These are phyloP conservation scores for Ichthyophonus hoferi DNA, from an alignment of 208 protist genomes.

Conservation along the genomic window DNA sequence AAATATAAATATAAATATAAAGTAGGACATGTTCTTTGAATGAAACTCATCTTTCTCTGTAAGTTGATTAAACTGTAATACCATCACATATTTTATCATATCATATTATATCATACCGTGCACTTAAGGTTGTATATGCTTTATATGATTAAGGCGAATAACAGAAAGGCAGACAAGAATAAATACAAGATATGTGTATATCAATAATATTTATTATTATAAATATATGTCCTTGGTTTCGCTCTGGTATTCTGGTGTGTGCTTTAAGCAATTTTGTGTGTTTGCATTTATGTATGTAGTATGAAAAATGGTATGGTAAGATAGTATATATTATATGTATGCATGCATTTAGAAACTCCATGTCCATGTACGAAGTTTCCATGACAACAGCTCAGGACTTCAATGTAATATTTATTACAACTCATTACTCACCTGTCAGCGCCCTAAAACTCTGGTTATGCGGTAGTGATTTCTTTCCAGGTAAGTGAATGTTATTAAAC, in stretches of 20 bases:
- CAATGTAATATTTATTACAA: background rate
- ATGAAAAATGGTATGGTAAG: background rate
- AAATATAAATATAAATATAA: no score
- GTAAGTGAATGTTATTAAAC: background rate
- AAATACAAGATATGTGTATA: background rate
- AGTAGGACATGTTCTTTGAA: background rate
- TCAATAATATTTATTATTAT: background rate
- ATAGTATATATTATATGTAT: background rate
- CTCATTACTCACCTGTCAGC: background rate
- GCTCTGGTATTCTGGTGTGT: no score
- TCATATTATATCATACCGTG: no score
- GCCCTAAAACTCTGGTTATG: conserved; percentile 15
- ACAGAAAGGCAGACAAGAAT: background rate
- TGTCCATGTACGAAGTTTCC: no score
- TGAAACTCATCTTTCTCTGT: no score
- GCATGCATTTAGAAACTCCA: background rate
- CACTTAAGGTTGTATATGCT: background rate
- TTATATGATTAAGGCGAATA: background rate
- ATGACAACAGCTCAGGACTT: background rate
- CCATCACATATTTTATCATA: no score
- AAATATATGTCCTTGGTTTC: background rate
- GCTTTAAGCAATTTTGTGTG: no score
- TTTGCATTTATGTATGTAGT: no score
- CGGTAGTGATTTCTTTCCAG: background rate
- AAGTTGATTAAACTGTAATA: no score